A percentile compares a stretch with the other conserved stretches of the same genome.
These are phyloP conservation scores for Spiromyces aspiralis DNA, from an alignment of 371 early-diverging fungal species.

Conservation along the genomic window DNA sequence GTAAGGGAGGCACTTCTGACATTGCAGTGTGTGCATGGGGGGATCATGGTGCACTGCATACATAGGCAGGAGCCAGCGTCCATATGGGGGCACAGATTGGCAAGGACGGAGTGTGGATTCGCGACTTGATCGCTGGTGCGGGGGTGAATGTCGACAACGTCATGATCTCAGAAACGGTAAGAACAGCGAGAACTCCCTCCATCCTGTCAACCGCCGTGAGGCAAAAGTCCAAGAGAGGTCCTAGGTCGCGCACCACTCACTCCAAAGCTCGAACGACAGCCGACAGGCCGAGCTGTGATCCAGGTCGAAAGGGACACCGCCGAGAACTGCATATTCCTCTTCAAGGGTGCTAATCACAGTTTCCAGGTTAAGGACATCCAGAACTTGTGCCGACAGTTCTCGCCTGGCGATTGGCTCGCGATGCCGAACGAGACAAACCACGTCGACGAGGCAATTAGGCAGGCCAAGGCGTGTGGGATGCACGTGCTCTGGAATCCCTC, in stretches of 20 bases:
- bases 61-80: constrained; percentile 49
- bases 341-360: constrained; percentile 58
- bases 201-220: too few species aligned
- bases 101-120: constrained; percentile 64
- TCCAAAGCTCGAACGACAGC: constrained; percentile 16
- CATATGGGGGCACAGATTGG: constrained; percentile 75
- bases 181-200: too few species aligned
- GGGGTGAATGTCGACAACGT: constrained; percentile 38
- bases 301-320: constrained; percentile 50
- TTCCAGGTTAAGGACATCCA: constrained; percentile 31
- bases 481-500: constrained; percentile 73
- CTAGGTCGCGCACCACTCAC: too few species aligned
- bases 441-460: constrained; percentile 45
- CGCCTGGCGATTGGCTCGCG: constrained; percentile 44
- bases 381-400: constrained; percentile 24
- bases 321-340: constrained; percentile 77
- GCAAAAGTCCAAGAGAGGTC: too few species aligned
- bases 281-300: constrained; percentile 77
- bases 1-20: too few species aligned
- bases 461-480: constrained; percentile 41
- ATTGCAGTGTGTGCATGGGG: too few species aligned
- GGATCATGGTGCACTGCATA: constrained; percentile 63
- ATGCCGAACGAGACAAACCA: constrained; percentile 74
- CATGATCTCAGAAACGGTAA: constrained; percentile 2
- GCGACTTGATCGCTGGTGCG: constrained; percentile 30